Evolutionary conservation across 2,329 filamentous ascomycete species (phyloP), one percentile per base, ranked within the genome.

Genomic region (Aspergillus vadensis): DNA sequence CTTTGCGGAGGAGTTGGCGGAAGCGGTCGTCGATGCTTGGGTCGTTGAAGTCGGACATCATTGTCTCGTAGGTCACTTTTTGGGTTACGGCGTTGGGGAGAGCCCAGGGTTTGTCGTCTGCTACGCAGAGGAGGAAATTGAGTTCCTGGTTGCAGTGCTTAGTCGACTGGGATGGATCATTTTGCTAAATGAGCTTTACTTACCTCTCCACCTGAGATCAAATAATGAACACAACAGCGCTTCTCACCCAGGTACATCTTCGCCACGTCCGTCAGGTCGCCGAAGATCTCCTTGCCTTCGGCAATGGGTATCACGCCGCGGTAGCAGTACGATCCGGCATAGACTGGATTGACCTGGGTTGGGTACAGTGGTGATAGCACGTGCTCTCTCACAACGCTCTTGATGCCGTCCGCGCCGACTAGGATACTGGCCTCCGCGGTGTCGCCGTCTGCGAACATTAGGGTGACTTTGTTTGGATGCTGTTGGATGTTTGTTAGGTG

Each of bases 391-490:
- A 72, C 70, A 30, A 56, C 61, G 2, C 70, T 74, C 23, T 67
- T 65, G 21, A 77, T 74, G 2, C 75, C 75, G 63, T 77, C 75
- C 51, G 71, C 74, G 0, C 75, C 75, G 49, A 77, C 60, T 5
- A 76, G 72, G 1, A 72, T 67, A 59, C 76, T 72, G 0, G 73
- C 73, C 2, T 10, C n/a, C 1, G 67, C 70, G 1, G 59, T 47
- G 0, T 60, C 69, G 19, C 73, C 72, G 64, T 77, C 75, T 15
- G 72, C 66, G 58, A 77, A 77, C 15, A 14, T 14, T 15, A 51
- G 9, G 25, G 32, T 8, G 6, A 36, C 48, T 2, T 51, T 51
- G 48, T 32, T n/a, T 15, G 48, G 10, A 5, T 10, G 15, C 57
- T 64, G 60, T 19, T 56, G 8, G 58, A 64, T 44, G 15, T 49